A percentile compares a stretch with the other conserved stretches of the same genome.
phyloP scores from a whole-genome alignment of 1,284 basidiomycete genomes.

The Veloporphyrellus conicus region DNA sequence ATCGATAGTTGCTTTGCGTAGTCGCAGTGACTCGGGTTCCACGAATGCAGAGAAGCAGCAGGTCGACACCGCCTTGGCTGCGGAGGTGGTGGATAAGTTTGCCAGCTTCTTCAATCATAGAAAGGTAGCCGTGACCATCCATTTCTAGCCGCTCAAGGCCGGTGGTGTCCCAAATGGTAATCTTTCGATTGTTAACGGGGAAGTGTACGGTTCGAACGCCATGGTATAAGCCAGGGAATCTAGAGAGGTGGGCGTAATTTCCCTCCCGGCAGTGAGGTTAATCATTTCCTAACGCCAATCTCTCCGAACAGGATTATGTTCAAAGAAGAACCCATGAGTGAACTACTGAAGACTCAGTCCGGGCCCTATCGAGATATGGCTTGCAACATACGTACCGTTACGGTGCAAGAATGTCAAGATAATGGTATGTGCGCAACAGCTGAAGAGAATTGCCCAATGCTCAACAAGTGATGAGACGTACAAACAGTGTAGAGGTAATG shows the following conservation, averaged over 20 bases:
- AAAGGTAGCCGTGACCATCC: constrained; percentile 24
- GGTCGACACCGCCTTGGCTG: background rate
- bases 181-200: background rate
- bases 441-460: background rate
- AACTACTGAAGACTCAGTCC: background rate
- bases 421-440: background rate
- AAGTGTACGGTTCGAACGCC: background rate
- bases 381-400: background rate
- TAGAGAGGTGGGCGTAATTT: background rate
- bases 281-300: background rate
- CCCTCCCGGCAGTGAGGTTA: background rate
- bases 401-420: background rate
- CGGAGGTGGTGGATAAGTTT: constrained; percentile 28
- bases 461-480: background rate
- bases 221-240: background rate
- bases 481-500: background rate
- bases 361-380: background rate
- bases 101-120: constrained; percentile 36
- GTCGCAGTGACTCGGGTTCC: background rate
- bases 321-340: background rate
- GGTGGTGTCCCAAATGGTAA: constrained; percentile 13
- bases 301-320: constrained; percentile 23
- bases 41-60: background rate
- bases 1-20: background rate
- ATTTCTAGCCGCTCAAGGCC: constrained; percentile 38